Conservation (phyloP, 495 filamentous ascomycete genomes). For the Penicillium pulvis region DNA sequence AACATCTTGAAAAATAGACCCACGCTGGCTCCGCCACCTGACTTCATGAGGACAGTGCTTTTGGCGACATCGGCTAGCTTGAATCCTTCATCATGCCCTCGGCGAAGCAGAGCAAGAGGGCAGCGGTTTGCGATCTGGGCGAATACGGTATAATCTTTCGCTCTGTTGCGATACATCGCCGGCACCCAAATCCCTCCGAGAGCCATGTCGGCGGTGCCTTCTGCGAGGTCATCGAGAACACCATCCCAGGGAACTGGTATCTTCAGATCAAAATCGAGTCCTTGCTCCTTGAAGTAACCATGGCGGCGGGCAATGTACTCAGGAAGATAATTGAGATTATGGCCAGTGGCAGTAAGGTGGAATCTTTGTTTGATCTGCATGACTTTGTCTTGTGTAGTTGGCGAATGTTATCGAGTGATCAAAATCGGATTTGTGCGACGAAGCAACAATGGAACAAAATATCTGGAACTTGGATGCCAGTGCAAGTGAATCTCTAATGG, state of each 20-base stretch:
- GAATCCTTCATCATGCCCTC: constrained; percentile 2
- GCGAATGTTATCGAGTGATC: too few species aligned
- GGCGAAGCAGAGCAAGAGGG: constrained; percentile 13
- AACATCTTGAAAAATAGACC: constrained; percentile 18
- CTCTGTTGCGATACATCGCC: constrained; percentile 12
- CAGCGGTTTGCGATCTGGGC: constrained; percentile 14
- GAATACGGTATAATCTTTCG: constrained; percentile 12
- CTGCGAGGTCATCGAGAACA: constrained; percentile 10
- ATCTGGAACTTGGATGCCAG: too few species aligned
- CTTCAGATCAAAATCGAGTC: constrained; percentile 1
- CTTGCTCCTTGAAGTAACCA: constrained; percentile 13
- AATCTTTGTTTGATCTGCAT: not conserved
- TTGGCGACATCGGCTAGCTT: constrained; percentile 2
- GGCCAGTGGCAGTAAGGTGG: constrained; percentile 12
- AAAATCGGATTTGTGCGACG: too few species aligned
- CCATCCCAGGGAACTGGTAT: constrained; percentile 10
- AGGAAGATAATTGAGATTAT: constrained; percentile 17
- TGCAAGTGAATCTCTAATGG: too few species aligned
- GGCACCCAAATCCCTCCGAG: constrained; percentile 15
- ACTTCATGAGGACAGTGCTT: constrained; percentile 11
- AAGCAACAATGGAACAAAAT: too few species aligned
- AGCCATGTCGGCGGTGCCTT: constrained; percentile 6
- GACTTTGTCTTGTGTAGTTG: too few species aligned
- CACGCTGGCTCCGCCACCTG: constrained; percentile 10
- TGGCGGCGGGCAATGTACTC: constrained; percentile 16